Evolutionary conservation across 768 basidiomycete species (phyloP).

Genomic region (Hygrocybe coccinea): DNA sequence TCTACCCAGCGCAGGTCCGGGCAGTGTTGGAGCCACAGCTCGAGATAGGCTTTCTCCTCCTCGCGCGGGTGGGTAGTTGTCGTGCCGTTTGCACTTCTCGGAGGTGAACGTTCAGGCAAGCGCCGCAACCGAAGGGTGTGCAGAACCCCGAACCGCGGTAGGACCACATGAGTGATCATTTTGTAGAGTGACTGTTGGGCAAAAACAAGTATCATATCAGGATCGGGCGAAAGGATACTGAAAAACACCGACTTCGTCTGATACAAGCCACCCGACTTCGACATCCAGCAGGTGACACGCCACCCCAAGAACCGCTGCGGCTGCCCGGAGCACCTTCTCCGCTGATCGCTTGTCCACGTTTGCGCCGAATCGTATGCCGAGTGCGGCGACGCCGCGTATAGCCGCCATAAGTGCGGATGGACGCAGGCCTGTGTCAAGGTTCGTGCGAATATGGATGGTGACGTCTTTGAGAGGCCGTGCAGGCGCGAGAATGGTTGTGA

Average conservation of each 20-base stretch:
- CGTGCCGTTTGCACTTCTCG: neutral
- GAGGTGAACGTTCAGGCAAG: neutral
- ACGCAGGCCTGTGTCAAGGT: conserved; percentile 43
- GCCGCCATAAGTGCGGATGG: conserved; percentile 38
- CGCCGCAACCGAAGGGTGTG: conserved; percentile 11
- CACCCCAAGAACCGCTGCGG: conserved; percentile 33
- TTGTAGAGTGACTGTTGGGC: conserved; percentile 35
- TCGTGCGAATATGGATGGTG: conserved; percentile 33
- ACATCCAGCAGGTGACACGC: conserved; percentile 27
- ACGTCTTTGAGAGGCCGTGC: conserved; percentile 3
- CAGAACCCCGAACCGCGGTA: conserved; percentile 39
- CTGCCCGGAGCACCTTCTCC: conserved; percentile 44
- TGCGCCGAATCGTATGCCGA: conserved; percentile 35
- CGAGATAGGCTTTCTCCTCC: conserved; percentile 12
- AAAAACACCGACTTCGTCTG: conserved; percentile 35
- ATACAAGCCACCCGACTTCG: conserved; percentile 23
- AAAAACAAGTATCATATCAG: neutral
- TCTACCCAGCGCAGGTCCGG: conserved; percentile 11
- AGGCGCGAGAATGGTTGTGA: conserved; percentile 14
- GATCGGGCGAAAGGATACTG: neutral
- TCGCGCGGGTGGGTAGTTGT: neutral
- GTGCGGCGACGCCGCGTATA: conserved; percentile 29
- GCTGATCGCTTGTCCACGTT: conserved; percentile 42
- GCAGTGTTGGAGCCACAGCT: conserved; percentile 25
- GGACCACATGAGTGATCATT: conserved; percentile 30